phyloP scores from a whole-genome alignment of 306 rosid species.

The Quercus ilex region DNA sequence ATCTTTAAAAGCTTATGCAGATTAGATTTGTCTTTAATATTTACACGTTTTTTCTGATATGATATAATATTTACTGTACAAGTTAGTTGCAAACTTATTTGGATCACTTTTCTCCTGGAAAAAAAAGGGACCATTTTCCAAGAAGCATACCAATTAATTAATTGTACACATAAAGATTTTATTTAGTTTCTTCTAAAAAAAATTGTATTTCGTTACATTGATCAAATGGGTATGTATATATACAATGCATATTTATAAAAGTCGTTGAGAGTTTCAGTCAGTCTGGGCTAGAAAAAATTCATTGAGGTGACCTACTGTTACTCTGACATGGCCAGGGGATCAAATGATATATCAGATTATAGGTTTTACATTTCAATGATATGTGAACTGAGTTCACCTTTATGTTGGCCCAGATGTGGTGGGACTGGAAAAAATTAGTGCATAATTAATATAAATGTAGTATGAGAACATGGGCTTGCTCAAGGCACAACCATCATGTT shows the following conservation, averaged over 20 bases:
- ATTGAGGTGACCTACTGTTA: not conserved
- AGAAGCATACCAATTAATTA: too few species aligned
- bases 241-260: not conserved
- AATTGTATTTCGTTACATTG: not conserved
- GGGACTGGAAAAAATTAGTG: constrained; percentile 8
- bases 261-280: too few species aligned
- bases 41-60: too few species aligned
- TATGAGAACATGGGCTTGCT: constrained; percentile 14
- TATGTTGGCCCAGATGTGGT: constrained; percentile 28
- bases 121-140: too few species aligned
- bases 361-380: constrained; percentile 4
- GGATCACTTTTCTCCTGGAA: too few species aligned
- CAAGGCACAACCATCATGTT: constrained; percentile 6
- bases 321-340: not conserved
- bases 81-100: too few species aligned
- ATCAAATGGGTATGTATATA: not conserved
- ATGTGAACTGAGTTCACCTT: not conserved
- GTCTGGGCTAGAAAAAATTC: not conserved
- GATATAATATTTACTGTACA: too few species aligned
- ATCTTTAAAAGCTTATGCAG: too few species aligned
- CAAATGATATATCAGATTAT: not conserved
- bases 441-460: not conserved
- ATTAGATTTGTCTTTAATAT: too few species aligned
- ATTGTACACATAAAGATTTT: too few species aligned
- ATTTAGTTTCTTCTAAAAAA: too few species aligned